These are phyloP conservation scores for Didymella arachidicola DNA, from an alignment of 2,329 filamentous ascomycete species.

Conservation along the genomic window DNA sequence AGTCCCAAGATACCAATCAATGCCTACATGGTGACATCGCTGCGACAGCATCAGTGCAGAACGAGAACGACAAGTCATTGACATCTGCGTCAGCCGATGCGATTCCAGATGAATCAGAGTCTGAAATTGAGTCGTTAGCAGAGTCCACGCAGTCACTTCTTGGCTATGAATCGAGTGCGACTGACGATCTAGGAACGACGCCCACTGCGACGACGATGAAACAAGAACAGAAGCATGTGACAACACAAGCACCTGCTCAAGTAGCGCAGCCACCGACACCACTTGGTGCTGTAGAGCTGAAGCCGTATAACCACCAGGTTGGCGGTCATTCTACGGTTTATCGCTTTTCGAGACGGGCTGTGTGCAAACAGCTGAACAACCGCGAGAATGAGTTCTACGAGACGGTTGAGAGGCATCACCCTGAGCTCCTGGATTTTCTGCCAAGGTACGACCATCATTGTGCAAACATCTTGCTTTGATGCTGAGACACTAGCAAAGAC, in stretches of 20 bases:
- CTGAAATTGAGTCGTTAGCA: conserved; percentile 52
- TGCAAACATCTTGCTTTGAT: conserved; percentile 37
- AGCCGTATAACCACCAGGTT: conserved; percentile 96
- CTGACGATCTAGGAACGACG: conserved; percentile 59
- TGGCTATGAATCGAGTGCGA: conserved; percentile 62
- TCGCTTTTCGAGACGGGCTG: conserved; percentile 91
- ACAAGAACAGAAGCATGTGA: conserved; percentile 42
- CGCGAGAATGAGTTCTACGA: conserved; percentile 99
- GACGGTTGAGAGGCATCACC: conserved; percentile 88
- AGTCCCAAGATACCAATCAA: conserved; percentile 67
- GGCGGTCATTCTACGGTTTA: conserved; percentile 96
- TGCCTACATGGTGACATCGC: conserved; percentile 67
- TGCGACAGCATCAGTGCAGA: conserved; percentile 49
- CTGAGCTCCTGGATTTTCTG: conserved; percentile 87
- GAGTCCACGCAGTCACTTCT: conserved; percentile 54
- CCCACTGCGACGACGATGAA: conserved; percentile 45
- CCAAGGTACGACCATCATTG: conserved; percentile 65
- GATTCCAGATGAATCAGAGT: conserved; percentile 52
- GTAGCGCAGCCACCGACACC: conserved; percentile 61
- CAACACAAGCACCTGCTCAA: conserved; percentile 24
- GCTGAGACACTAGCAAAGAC: conserved; percentile 54
- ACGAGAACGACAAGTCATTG: conserved; percentile 52
- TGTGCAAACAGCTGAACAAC: conserved; percentile 98
- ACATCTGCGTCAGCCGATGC: conserved; percentile 36
- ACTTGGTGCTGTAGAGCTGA: conserved; percentile 90